A percentile compares a stretch with the other conserved stretches of the same genome.
Evolutionary conservation across 73 alveolate genomes (phyloP).

Genomic region (Effrenium voratum): DNA sequence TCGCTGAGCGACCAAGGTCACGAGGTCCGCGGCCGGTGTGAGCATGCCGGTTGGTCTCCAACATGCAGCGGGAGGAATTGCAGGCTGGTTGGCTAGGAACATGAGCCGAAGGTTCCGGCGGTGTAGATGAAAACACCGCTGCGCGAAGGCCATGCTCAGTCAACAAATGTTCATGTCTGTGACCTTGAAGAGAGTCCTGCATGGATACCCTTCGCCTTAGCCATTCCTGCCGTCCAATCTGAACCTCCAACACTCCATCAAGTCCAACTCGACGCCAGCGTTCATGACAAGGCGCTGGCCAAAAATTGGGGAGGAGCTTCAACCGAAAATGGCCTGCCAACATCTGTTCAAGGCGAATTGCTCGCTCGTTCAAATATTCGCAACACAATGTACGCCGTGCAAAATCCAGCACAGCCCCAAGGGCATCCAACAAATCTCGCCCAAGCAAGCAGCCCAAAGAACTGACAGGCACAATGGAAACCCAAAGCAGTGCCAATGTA

Average conservation of each 20-base stretch:
- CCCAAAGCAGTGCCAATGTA: not conserved
- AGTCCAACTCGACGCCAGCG: not conserved
- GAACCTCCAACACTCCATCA: conserved; percentile 2
- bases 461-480: not conserved
- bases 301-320: not conserved
- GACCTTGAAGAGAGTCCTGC: no score
- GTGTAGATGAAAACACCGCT: no score
- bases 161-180: no score
- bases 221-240: not conserved
- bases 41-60: no score
- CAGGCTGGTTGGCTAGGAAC: no score
- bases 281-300: not conserved
- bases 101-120: no score
- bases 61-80: no score
- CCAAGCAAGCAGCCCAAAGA: conserved; percentile 12
- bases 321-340: not conserved
- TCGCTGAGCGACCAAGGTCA: no score
- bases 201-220: no score
- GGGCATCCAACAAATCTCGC: conserved; percentile 6
- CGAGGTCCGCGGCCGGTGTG: no score
- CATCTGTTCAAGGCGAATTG: not conserved
- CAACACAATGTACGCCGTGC: not conserved
- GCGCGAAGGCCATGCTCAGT: no score
- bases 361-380: not conserved
- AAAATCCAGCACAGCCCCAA: conserved; percentile 9